Base-by-base conservation (phyloP, 2,329 filamentous ascomycete species). In the Alternaria tenuissima region DNA sequence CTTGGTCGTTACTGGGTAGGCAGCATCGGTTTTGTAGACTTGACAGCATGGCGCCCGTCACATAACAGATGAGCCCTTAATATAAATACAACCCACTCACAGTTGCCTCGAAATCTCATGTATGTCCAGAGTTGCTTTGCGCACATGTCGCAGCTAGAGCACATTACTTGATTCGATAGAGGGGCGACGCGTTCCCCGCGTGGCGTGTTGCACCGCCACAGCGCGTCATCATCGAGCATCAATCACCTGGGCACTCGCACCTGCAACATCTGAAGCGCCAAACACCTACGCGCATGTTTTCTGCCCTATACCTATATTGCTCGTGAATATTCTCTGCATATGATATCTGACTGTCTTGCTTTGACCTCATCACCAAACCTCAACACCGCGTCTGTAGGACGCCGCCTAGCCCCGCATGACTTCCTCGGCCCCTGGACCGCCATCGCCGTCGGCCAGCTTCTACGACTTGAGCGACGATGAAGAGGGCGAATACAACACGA, bases 401-500 rank as follows among this genome's bases (percentile, higher is more conserved):
- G 30, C 44, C 41, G 28, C 48, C 32, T 60, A 58, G 57, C 72
- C 68, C 70, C 63, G 58, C 63, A 79, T 79, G 76, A 69, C 70
- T 49, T 74, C 75, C 46, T 69, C 71, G 46, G 59, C 63, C 52
- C 62, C 69, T 51, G 69, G 70, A 58, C 81, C 84, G 44, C 84
- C 88, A 14, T 97, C 94, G 36, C 93, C 94, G 2, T 87, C 91
- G 3, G 92, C 89, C 53, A 96, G 93, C 72, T 95, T 94, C 83
- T 97, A 97, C 83, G 94, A 94, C 74, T 85, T 98, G 85, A 97
- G 92, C 79, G 96, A 99, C 82, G 93, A 97, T 74, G 94, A 97
- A 65, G 95, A 98, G 80, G 91, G 91, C 68, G 95, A 92, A 44
- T 99, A 99, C 82, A 92, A 96, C 77, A 98, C 93, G 18, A 93